Conservation (phyloP, 345 rosid species). For the Populus davidiana region DNA sequence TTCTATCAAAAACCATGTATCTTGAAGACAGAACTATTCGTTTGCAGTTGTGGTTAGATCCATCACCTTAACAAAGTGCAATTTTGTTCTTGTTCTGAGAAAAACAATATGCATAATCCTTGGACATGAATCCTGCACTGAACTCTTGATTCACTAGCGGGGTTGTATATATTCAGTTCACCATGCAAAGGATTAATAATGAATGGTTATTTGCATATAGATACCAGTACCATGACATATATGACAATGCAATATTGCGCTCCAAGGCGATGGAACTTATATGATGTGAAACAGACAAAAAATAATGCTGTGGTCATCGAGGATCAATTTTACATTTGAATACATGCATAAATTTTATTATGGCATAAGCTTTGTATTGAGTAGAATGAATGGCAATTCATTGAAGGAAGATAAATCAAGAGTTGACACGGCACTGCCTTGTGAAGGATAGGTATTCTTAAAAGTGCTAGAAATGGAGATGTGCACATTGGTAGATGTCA, state of each 20-base stretch:
- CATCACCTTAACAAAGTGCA: background rate
- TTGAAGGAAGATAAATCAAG: background rate
- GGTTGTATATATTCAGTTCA: background rate
- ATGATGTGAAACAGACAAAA: background rate
- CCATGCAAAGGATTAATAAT: background rate
- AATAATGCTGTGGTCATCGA: background rate
- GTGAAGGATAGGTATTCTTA: background rate
- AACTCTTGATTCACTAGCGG: background rate
- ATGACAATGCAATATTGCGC: background rate
- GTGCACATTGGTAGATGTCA: background rate
- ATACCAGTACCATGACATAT: background rate
- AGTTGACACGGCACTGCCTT: background rate
- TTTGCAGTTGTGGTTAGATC: constrained; percentile 23
- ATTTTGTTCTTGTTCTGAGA: background rate
- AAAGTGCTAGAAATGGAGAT: background rate
- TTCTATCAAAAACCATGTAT: constrained; percentile 25
- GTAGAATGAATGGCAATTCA: background rate
- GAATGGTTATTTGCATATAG: no score
- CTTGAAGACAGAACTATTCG: constrained; percentile 27
- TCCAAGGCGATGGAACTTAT: background rate
- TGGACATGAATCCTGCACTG: background rate
- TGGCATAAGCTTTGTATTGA: background rate
- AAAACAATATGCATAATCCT: background rate
- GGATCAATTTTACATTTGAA: background rate
- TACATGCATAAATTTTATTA: background rate